Percentiles rank a stretch among this genome's conserved stretches.
Evolutionary conservation across 2,329 filamentous ascomycete genomes (phyloP).

Genomic region (Didymella glomerata): DNA sequence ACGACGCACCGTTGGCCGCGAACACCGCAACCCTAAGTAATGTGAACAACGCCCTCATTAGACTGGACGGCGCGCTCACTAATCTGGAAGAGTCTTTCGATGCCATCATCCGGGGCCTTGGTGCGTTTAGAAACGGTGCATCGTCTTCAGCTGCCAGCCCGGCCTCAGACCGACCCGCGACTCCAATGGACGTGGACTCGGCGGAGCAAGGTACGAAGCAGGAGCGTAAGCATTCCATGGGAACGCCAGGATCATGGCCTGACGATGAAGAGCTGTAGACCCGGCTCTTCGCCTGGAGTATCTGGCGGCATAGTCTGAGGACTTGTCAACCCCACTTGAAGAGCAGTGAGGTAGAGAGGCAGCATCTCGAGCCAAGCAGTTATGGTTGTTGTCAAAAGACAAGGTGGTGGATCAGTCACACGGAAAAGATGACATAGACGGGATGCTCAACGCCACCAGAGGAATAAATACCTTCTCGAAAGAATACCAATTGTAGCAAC

Average conservation of each 20-base stretch:
- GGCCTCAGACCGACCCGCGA: not conserved
- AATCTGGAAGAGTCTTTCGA: not conserved
- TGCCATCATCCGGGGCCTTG: not conserved
- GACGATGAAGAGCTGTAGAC: slow-evolving; percentile 2
- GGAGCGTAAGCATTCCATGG: not conserved
- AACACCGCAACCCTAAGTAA: not conserved
- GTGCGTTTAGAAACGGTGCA: not conserved
- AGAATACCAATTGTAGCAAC: not conserved
- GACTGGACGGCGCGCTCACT: too few relatives aligned
- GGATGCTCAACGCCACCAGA: not conserved
- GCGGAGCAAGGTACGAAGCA: not conserved
- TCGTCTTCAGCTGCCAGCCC: slow-evolving; percentile 1
- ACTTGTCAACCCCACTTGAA: not conserved
- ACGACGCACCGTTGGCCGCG: not conserved
- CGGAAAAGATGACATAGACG: not conserved
- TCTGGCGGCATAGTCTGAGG: not conserved
- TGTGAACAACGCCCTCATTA: not conserved
- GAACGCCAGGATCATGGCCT: not conserved
- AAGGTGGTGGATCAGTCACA: not conserved
- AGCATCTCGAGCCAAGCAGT: not conserved
- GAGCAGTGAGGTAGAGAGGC: not conserved
- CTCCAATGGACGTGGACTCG: slow-evolving; percentile 5
- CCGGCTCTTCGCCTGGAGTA: not conserved
- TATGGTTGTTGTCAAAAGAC: not conserved
- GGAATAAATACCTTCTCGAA: not conserved